These are phyloP conservation scores for Lonicera japonica DNA, from an alignment of 129 eudicot genomes.

Conservation along the genomic window DNA sequence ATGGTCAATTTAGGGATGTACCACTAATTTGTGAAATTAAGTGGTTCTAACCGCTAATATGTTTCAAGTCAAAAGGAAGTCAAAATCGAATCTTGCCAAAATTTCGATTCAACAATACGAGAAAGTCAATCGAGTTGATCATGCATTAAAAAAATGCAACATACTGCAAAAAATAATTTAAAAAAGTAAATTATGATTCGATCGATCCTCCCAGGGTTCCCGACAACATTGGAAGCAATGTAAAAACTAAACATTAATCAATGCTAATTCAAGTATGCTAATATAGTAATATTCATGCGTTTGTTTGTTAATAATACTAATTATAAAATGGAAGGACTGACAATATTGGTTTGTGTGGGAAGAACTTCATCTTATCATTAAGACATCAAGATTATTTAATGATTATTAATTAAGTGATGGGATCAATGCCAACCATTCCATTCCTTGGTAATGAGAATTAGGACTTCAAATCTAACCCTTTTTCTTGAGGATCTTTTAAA, in stretches of 20 bases:
- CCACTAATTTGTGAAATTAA: too few species aligned
- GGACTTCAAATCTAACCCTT: slow-evolving; percentile 5
- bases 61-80: too few species aligned
- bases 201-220: slow-evolving; percentile 3
- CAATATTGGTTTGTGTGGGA: slow-evolving; percentile 11
- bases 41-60: too few species aligned
- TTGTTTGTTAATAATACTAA: not conserved
- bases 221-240: slow-evolving; percentile 17
- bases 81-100: too few species aligned
- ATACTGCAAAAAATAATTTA: not conserved
- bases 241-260: not conserved
- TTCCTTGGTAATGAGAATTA: slow-evolving; percentile 25
- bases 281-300: not conserved
- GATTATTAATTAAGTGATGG: not conserved
- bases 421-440: slow-evolving; percentile 39
- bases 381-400: slow-evolving; percentile 2
- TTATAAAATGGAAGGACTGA: slow-evolving; percentile 24
- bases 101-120: too few species aligned
- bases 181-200: not conserved
- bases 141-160: too few species aligned
- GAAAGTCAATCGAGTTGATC: too few species aligned
- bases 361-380: slow-evolving; percentile 7
- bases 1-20: too few species aligned
- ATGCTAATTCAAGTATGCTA: not conserved
- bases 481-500: not conserved